Evolutionary conservation across 306 rosid genomes (phyloP), one percentile per base, ranked within the genome.

Genomic region (Hippophae tibetana): DNA sequence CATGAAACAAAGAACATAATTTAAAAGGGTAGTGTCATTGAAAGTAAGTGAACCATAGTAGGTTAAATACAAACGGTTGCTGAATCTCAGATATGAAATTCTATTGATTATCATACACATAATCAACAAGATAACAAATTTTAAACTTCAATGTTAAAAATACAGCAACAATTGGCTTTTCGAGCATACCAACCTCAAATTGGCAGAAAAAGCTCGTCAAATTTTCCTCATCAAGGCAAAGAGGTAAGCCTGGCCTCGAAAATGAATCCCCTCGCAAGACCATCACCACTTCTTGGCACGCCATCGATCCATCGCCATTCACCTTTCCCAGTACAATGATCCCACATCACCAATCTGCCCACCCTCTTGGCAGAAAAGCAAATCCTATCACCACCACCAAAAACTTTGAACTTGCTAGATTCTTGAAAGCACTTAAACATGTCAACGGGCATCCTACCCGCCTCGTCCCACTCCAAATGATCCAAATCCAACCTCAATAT

Each of bases 251-350:
- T 82, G 18, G 90, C 94, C 76, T 87, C 94, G 8, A 79, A 85
- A 26, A 81, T 74, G 6, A 84, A 86, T 9, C 90, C 95, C 8
- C 90, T 72, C 71, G 71, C 82, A 7, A 90, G 82, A 8, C 95
- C 95, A 5, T 84, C 95, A 2, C 77, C 75, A 8, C 72, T 66
- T 2, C 86, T 86, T 0, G 97, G 89, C 40, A 86, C 72, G 9
- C 74, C 76, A 8, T 70, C 78, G 1, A 90, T 79, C 96, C 97
- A 90, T 42, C 82, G 71, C 96, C 97, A 87, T 62, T 81, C 95
- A 0, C 8, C 76, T 9, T 64, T 56, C 0, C 63, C 78, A 0
- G 64, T 60, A 41, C 64, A 41, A 3, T 68, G 68, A 60, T 90
- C 89, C 96, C 96, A 90, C 67, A 90, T 67, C 3, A 85, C 96